Base-by-base conservation (phyloP, 441 rosid genomes). In the Gossypium schwendimanii region DNA sequence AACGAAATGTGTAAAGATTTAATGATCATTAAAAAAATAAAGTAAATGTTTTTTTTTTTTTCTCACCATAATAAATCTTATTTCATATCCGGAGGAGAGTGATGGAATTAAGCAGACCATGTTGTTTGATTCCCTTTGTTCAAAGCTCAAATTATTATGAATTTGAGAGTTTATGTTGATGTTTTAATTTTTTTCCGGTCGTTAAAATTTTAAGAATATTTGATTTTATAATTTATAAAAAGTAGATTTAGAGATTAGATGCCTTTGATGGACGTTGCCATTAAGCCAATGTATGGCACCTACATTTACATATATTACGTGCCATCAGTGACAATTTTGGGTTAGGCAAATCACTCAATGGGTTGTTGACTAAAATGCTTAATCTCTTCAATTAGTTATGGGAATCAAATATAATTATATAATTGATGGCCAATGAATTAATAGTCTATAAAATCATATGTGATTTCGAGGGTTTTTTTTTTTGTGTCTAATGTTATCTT, bases 271-370 rank as follows among this genome's bases (percentile, higher is more conserved):
- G 18, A 50, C 21, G 69, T 63, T 64, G 33, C 53, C 33, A 14
- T 44, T 20, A 64, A 44, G 54, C 33, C 21, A 63, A 44, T 64
- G 69, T 33, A 20, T 64, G 54, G 68, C 68, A 9, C 50, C 68
- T 9, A 10, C 15, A 39, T 39, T 45, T 17, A n/a, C 4, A 50
- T 52, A 52, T 17, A 53, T 33, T 62, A 28, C 33, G 20, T 60
- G 41, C 21, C 44, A 60, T 12, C 9, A 2, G 1, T 15, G 47
- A 2, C 33, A 20, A 63, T 36, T 17, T 63, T 17, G 2, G n/a
- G 24, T 36, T 36, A 18, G 24, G 8, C 50, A 17, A 1, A 36
- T 5, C 26, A 15, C n/a, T 66, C 6, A 47, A 21, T 23, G 57
- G 21, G 20, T 45, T 21, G 0, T 45, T 65, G 70, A 45, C 31